Evolutionary conservation across 768 basidiomycete genomes (phyloP), one percentile per base, ranked within the genome.

Genomic region (Boletus edulis): DNA sequence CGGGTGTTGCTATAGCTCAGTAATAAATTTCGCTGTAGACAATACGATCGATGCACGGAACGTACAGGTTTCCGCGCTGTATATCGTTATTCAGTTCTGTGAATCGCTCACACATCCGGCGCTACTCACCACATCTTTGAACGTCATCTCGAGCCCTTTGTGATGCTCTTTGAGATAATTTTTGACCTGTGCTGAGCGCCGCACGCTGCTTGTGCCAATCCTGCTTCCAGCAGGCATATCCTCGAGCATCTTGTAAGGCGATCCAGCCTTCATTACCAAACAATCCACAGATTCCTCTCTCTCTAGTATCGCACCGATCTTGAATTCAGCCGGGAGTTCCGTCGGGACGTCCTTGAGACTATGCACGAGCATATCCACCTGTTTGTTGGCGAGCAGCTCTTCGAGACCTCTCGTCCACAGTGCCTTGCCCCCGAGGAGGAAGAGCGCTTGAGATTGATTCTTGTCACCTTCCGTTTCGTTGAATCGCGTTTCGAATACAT

Each of bases 401-500:
- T 99, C 97, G 51, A 99, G 84, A 63, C 98, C 96, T 63, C 93
- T 91, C 37, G 97, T 99, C 97, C 97, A 99, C 29, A 98, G 72
- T 0, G 89, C 81, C 68, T 92, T 93, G n/a, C 91, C 93, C 38
- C 94, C 94, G 15, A 97, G 75, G 10, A 94, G 78, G 72, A 95
- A 95, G 17, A 97, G 77, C n/a, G 84, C 82, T 60, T 92, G 87
- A 2, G 87, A 84, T 72, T 95, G 92, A 65, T 97, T 94, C 65
- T 90, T 89, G 75, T 98, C 96, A 4, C 78, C 96, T 66, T 74
- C 84, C 3, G 86, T 93, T 20, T 82, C 87, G 78, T 85, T 86
- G 69, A 80, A 82, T 34, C 75, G 73, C 38, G 86, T 78, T 29
- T 75, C 72, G 70, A 86, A 83, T 8, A 68, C 54, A 39, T 75